These are phyloP conservation scores for Hordeum marinum DNA, from an alignment of 176 grass and related monocot species.

Conservation along the genomic window DNA sequence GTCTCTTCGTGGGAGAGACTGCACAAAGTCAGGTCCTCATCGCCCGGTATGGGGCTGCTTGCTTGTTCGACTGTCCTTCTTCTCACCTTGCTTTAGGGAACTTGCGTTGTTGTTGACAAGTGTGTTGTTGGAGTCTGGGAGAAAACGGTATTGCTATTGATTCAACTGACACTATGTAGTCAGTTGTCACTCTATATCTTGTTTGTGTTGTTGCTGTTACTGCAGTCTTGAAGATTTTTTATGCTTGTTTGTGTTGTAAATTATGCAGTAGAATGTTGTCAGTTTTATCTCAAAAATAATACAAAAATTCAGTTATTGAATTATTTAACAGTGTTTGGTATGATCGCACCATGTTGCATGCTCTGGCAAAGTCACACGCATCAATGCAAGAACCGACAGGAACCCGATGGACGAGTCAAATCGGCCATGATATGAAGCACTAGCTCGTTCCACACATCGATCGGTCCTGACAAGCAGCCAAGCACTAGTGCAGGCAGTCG, in stretches of 20 bases:
- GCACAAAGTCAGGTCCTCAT: constrained; percentile 91
- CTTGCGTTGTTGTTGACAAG: constrained; percentile 89
- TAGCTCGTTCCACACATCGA: too few relatives aligned
- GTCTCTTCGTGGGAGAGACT: constrained; percentile 78
- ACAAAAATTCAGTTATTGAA: neutral
- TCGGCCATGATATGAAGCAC: too few relatives aligned
- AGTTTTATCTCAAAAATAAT: neutral
- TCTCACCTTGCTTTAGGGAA: constrained; percentile 88
- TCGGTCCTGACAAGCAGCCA: too few relatives aligned
- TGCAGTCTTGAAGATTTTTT: neutral
- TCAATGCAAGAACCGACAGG: too few relatives aligned
- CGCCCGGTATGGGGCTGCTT: constrained; percentile 76
- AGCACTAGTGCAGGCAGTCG: too few relatives aligned
- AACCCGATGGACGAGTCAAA: too few relatives aligned
- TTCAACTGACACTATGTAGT: constrained; percentile 36
- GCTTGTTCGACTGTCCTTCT: constrained; percentile 94
- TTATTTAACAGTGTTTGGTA: neutral
- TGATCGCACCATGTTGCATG: constrained; percentile 22
- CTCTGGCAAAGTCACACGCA: constrained; percentile 17
- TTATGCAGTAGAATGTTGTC: neutral
- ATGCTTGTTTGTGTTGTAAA: neutral
- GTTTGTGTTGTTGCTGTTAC: neutral
- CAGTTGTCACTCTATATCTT: neutral
- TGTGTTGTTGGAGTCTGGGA: constrained; percentile 71
- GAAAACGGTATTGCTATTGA: constrained; percentile 45